Conservation (phyloP, 495 filamentous ascomycete genomes). For the Neurospora terricola region DNA sequence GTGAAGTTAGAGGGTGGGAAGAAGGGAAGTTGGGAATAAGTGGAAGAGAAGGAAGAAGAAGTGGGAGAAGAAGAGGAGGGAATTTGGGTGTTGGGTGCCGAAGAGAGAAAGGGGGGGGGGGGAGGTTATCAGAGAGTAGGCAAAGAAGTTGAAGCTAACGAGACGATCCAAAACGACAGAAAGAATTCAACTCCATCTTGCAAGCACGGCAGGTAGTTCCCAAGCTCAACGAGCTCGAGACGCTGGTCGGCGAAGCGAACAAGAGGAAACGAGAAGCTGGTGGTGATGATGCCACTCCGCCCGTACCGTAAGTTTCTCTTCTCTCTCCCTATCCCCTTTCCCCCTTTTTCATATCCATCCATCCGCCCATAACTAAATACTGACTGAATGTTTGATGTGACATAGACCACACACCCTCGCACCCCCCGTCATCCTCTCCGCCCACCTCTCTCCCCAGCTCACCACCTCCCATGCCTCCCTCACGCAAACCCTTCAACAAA, state of each 20-base stretch:
- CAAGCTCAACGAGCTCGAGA: conserved; percentile 76
- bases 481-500: too few species aligned
- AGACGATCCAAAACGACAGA: conserved; percentile 18
- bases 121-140: background rate
- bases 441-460: conserved; percentile 63
- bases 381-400: too few species aligned
- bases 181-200: conserved; percentile 73
- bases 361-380: too few species aligned
- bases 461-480: conserved; percentile 48
- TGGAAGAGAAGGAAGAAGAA: background rate
- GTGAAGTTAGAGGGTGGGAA: too few species aligned
- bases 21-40: background rate
- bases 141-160: conserved; percentile 1
- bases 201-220: conserved; percentile 57
- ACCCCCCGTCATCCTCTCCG: conserved; percentile 51
- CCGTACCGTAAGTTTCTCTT: too few species aligned
- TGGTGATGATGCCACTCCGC: conserved; percentile 18
- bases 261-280: conserved; percentile 41
- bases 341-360: too few species aligned
- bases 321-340: too few species aligned
- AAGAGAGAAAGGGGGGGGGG: background rate
- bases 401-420: conserved; percentile 73
- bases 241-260: conserved; percentile 59
- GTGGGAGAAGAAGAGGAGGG: background rate
- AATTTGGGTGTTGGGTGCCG: background rate